Conservation (phyloP, 2,329 filamentous ascomycete species). For the Chaetomiaceae sp. region DNA sequence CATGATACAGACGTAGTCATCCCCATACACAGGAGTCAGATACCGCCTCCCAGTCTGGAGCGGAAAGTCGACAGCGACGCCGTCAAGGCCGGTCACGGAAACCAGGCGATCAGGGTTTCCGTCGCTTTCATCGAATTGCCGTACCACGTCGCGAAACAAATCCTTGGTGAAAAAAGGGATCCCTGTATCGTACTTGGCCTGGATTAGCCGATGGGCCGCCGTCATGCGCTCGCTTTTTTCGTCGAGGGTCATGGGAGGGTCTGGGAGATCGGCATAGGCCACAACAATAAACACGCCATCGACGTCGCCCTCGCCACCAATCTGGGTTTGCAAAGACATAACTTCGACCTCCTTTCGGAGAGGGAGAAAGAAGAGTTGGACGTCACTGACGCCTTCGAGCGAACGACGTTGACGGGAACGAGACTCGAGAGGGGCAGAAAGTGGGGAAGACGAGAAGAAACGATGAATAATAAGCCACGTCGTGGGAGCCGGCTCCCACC, state of each 20-base stretch:
- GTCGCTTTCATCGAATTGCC: conserved; percentile 1
- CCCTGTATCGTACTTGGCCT: conserved; percentile 2
- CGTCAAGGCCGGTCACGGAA: conserved; percentile 5
- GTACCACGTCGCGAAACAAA: conserved; percentile 4
- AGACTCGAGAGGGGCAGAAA: not conserved
- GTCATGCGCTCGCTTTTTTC: not conserved
- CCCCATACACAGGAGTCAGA: not conserved
- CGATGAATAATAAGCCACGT: not conserved
- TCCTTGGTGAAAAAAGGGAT: conserved; percentile 8
- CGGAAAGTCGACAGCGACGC: not conserved
- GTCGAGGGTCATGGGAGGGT: not conserved
- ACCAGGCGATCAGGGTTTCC: not conserved
- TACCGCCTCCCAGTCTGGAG: not conserved
- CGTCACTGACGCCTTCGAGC: not conserved
- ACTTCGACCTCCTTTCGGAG: not conserved
- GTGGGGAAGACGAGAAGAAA: not conserved
- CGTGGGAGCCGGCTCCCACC: not conserved
- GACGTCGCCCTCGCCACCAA: not conserved
- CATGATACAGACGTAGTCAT: not conserved
- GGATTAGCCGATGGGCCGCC: not conserved
- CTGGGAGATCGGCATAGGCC: not conserved
- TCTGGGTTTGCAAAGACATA: not conserved
- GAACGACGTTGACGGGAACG: not conserved
- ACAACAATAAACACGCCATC: not conserved
- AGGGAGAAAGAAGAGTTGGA: not conserved